phyloP scores from a whole-genome alignment of 768 basidiomycete species.

The Arthromyces matolae region DNA sequence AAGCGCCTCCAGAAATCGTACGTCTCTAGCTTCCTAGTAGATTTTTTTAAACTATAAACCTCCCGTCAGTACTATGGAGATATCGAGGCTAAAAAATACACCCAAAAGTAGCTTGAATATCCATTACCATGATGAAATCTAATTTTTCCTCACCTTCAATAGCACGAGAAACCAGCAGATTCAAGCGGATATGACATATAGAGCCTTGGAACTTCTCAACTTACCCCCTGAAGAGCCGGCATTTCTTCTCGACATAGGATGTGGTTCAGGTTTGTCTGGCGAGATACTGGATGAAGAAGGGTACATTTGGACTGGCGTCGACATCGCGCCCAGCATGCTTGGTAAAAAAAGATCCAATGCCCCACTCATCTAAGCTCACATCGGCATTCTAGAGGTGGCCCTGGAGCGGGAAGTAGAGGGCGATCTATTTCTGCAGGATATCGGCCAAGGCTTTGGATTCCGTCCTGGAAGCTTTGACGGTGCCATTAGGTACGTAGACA shows the following conservation, averaged over 20 bases:
- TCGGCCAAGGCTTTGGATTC: conserved; percentile 97
- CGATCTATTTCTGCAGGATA: conserved; percentile 94
- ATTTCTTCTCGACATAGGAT: conserved; percentile 92
- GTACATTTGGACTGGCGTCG: conserved; percentile 89
- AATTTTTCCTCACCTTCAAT: conserved; percentile 14
- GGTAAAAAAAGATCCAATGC: conserved; percentile 47
- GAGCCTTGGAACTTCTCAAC: conserved; percentile 88
- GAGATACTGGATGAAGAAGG: conserved; percentile 96
- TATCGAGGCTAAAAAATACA: conserved; percentile 93
- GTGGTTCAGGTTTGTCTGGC: conserved; percentile 94
- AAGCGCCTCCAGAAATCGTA: conserved; percentile 91
- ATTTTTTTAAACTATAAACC: conserved; percentile 3
- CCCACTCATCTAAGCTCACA: neutral
- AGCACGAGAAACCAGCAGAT: conserved; percentile 96
- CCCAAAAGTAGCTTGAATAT: conserved; percentile 66
- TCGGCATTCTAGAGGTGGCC: conserved; percentile 75
- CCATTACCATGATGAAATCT: conserved; percentile 12
- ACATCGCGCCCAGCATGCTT: conserved; percentile 96
- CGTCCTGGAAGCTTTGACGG: conserved; percentile 97
- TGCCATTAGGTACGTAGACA: conserved; percentile 73
- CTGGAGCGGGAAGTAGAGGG: conserved; percentile 94
- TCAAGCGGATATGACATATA: conserved; percentile 95
- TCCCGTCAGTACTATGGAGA: conserved; percentile 88
- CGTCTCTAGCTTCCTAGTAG: conserved; percentile 20
- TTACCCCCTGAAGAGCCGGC: conserved; percentile 77